phyloP scores from a whole-genome alignment of 2,329 filamentous ascomycete genomes.

The Penicillium decumbens region DNA sequence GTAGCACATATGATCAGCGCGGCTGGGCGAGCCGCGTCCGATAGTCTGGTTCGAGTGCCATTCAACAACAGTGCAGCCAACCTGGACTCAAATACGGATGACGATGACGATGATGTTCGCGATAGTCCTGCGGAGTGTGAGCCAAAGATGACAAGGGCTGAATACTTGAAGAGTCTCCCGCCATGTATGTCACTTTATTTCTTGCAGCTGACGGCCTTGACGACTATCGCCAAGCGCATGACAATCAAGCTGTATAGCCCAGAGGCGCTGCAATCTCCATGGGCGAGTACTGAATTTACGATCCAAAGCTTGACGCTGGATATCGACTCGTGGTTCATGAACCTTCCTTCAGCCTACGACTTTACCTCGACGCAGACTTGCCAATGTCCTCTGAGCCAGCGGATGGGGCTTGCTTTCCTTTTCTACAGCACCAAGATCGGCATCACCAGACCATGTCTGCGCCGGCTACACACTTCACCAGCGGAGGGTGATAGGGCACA shows the following conservation, averaged over 20 bases:
- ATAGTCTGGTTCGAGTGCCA: slow-evolving; percentile 20
- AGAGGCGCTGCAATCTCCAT: slow-evolving; percentile 32
- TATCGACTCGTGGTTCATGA: slow-evolving; percentile 40
- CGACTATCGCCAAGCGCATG: slow-evolving; percentile 37
- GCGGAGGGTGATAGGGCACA: slow-evolving; percentile 30
- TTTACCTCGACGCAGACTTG: slow-evolving; percentile 38
- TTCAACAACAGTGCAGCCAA: slow-evolving; percentile 21
- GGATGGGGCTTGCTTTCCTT: slow-evolving; percentile 40
- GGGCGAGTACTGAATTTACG: slow-evolving; percentile 37
- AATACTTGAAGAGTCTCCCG: slow-evolving; percentile 36
- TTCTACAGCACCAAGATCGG: slow-evolving; percentile 44
- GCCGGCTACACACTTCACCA: slow-evolving; percentile 34
- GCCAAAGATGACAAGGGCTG: slow-evolving; percentile 22
- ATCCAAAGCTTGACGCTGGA: slow-evolving; percentile 38
- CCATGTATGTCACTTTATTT: slow-evolving; percentile 42
- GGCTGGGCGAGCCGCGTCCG: slow-evolving; percentile 18
- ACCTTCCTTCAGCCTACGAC: slow-evolving; percentile 38
- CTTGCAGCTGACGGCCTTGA: slow-evolving; percentile 36
- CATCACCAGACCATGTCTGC: slow-evolving; percentile 44
- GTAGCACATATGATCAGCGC: slow-evolving; percentile 25
- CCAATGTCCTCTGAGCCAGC: slow-evolving; percentile 32
- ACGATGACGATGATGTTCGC: slow-evolving; percentile 19
- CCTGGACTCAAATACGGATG: slow-evolving; percentile 19
- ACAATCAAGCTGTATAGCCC: slow-evolving; percentile 40
- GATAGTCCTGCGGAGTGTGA: slow-evolving; percentile 15